Evolutionary conservation across 208 protist genomes (phyloP), one percentile per base, ranked within the genome.

Genomic region (Perkinsela sp.): DNA sequence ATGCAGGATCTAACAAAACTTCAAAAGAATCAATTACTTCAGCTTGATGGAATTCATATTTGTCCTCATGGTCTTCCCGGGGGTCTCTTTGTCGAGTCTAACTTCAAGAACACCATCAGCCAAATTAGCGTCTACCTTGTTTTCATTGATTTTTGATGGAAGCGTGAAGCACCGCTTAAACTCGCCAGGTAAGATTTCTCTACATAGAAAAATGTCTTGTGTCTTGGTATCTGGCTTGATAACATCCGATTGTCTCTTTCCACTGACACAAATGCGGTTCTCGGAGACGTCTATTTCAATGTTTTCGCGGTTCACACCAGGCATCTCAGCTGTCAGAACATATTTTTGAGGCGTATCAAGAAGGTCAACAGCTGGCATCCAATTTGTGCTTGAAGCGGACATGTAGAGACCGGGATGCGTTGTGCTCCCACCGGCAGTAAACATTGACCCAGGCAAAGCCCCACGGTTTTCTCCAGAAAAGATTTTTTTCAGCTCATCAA

Each of bases 311-410:
- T 69, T 75, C 74, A 90, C 81, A 28, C 82, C 79, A 0, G 85
- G 82, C n/a, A 90, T 32, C 70, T 88, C 82, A 1, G 76, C 74
- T 57, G 81, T 68, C 67, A 90, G 70, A 28, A 72, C 77, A 76
- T 86, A 88, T 67, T 68, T 66, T 65, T 77, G 74, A 0, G 77
- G 69, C 31, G 76, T 78, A 67, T 90, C 81, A 0, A 76, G 40
- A 1, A 90, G 40, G 68, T 90, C 85, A 32, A 88, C 74, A 31
- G 81, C 72, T 0, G 85, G 85, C 31, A 83, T 73, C 81, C 85
- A 88, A 57, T 57, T 57, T 22, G 40, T 57, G 40, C 40, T 57
- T 57, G 40, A 57, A n/a, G 40, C 6, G 22, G 40, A 57, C 40
- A 57, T 57, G 40, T 57, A 57, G 40, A 57, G 40, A 6, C 40